Conservation (phyloP, 2,329 filamentous ascomycete genomes). For the Hypoxylon sp. region DNA sequence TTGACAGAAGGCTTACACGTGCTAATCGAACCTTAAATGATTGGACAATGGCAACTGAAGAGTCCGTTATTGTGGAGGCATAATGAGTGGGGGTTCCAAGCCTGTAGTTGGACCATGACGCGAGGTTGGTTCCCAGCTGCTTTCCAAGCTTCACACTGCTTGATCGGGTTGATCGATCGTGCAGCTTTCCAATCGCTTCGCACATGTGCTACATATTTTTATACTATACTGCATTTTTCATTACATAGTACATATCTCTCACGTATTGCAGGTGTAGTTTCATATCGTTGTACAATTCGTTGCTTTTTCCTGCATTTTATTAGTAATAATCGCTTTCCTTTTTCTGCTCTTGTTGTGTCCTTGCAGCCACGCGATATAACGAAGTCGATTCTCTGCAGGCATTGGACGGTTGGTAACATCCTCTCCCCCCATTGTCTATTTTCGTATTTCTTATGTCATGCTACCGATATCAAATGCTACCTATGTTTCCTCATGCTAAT, state of each 20-base stretch:
- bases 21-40: constrained; percentile 31
- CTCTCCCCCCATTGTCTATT: constrained; percentile 21
- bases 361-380: constrained; percentile 28
- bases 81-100: background rate
- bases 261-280: constrained; percentile 15
- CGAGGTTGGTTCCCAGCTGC: constrained; percentile 21
- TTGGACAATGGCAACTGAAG: constrained; percentile 38
- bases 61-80: constrained; percentile 22
- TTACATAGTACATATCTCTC: constrained; percentile 21
- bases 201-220: constrained; percentile 13
- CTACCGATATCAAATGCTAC: constrained; percentile 9
- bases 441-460: constrained; percentile 33
- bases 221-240: constrained; percentile 24
- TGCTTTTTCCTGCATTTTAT: constrained; percentile 18
- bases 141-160: constrained; percentile 17
- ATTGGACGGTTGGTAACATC: constrained; percentile 25
- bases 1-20: constrained; percentile 36
- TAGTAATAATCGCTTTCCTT: constrained; percentile 15
- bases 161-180: constrained; percentile 7
- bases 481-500: constrained; percentile 63
- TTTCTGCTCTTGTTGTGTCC: constrained; percentile 8
- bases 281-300: constrained; percentile 10
- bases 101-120: constrained; percentile 14
- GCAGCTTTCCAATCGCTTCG: constrained; percentile 13
- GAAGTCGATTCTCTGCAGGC: constrained; percentile 18